Evolutionary conservation across 352 stramenopile species (phyloP).

Genomic region (Phytophthora litchii): DNA sequence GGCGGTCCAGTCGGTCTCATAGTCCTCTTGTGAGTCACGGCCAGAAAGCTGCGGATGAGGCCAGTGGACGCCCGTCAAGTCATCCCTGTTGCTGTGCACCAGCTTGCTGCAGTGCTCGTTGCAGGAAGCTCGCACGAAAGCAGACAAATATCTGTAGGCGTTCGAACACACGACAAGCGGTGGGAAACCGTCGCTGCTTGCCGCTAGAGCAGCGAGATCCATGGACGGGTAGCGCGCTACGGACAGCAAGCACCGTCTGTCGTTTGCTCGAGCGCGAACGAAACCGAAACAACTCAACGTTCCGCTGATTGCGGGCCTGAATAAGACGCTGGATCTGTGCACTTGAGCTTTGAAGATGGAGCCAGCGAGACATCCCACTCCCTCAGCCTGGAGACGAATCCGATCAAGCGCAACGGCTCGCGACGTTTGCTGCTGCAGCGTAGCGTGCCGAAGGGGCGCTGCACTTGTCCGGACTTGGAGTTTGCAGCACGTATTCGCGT

Average conservation of each 20-base stretch:
- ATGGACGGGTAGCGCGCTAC: slow-evolving; percentile 13
- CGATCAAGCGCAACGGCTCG: background rate
- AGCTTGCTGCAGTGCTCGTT: slow-evolving; percentile 10
- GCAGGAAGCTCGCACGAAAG: slow-evolving; percentile 8
- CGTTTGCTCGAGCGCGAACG: slow-evolving; percentile 37
- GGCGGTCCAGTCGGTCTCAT: slow-evolving; percentile 2
- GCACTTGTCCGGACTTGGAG: background rate
- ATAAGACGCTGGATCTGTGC: slow-evolving; percentile 16
- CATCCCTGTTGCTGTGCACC: slow-evolving; percentile 12
- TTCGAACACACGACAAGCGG: slow-evolving; percentile 1
- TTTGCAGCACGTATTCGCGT: background rate
- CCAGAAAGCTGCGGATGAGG: slow-evolving; percentile 20
- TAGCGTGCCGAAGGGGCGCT: background rate
- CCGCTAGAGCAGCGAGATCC: slow-evolving; percentile 8
- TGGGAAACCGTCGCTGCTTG: slow-evolving; percentile 21
- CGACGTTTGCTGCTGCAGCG: background rate
- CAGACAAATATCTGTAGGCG: background rate
- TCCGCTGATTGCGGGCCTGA: background rate
- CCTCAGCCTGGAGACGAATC: slow-evolving; percentile 22
- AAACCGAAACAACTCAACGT: slow-evolving; percentile 19
- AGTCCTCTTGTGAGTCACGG: slow-evolving; percentile 6
- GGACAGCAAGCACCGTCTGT: slow-evolving; percentile 19
- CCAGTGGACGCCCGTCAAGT: slow-evolving; percentile 32
- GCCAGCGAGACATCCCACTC: slow-evolving; percentile 15
- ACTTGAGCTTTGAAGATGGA: slow-evolving; percentile 39